Conservation (phyloP, 2,329 filamentous ascomycete genomes). For the Lojkania enalia region DNA sequence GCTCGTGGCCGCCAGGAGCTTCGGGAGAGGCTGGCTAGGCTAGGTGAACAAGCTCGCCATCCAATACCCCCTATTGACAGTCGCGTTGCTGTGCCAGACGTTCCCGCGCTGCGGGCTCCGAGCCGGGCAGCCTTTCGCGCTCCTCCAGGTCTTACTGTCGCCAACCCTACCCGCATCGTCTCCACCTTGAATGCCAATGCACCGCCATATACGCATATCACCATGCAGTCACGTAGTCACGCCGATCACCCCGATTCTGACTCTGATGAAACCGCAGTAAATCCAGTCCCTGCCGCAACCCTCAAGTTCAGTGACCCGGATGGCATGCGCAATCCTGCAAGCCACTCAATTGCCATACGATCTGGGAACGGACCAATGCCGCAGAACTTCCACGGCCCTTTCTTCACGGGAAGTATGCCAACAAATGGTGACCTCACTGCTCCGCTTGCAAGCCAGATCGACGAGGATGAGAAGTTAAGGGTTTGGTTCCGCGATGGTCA, state of each 20-base stretch:
- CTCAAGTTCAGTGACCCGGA: conserved; percentile 37
- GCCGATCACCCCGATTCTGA: conserved; percentile 1
- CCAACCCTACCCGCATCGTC: conserved; percentile 25
- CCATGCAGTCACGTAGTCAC: background rate
- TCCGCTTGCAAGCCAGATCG: conserved; percentile 23
- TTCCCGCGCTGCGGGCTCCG: conserved; percentile 8
- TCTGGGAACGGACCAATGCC: conserved; percentile 29
- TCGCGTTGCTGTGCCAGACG: conserved; percentile 33
- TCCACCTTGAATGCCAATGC: conserved; percentile 25
- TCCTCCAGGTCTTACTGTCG: conserved; percentile 24
- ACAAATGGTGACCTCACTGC: conserved; percentile 32
- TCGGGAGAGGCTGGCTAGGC: conserved; percentile 30
- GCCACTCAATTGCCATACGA: conserved; percentile 29
- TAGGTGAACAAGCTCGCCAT: conserved; percentile 29
- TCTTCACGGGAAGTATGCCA: conserved; percentile 39
- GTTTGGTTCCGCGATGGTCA: conserved; percentile 47
- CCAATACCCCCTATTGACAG: conserved; percentile 29
- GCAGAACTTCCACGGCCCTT: conserved; percentile 43
- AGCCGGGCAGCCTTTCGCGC: conserved; percentile 16
- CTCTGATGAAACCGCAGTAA: conserved; percentile 15
- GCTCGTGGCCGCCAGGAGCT: conserved; percentile 17
- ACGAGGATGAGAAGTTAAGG: conserved; percentile 42
- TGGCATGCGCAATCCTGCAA: conserved; percentile 15
- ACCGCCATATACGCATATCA: conserved; percentile 16
- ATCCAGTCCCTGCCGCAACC: conserved; percentile 9